These are phyloP conservation scores for Paramecium caudatum DNA, from an alignment of 73 alveolate species.

Conservation along the genomic window DNA sequence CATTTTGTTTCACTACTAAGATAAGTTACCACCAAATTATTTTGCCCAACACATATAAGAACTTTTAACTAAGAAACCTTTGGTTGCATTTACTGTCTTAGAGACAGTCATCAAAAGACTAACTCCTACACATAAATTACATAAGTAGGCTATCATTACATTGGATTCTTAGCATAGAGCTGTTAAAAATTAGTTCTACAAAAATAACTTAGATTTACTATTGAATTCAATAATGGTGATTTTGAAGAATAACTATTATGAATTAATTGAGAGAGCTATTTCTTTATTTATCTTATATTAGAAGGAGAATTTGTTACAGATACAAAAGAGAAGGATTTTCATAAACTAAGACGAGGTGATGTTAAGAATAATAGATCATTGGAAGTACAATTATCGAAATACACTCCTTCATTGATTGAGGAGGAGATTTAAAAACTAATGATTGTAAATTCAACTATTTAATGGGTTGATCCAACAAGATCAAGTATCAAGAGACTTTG, in stretches of 20 bases:
- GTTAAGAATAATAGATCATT: conserved; percentile 18
- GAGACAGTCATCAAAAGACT: conserved; percentile 30
- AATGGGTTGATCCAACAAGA: conserved; percentile 59
- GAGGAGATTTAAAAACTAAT: conserved; percentile 3
- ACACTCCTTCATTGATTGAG: background rate
- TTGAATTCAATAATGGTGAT: background rate
- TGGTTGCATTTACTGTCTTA: background rate
- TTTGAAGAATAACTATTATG: background rate
- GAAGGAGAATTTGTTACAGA: conserved; percentile 67
- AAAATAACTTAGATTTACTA: conserved; percentile 20
- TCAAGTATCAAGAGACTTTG: conserved; percentile 43
- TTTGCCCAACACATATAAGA: background rate
- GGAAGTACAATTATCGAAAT: background rate
- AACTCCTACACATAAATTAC: background rate
- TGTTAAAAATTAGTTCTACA: conserved; percentile 39
- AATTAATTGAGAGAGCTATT: conserved; percentile 2
- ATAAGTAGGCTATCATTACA: background rate
- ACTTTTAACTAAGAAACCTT: background rate
- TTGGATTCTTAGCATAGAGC: conserved; percentile 49
- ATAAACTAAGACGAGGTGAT: conserved; percentile 36
- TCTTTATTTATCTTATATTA: background rate
- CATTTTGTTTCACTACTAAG: conserved; percentile 14
- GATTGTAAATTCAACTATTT: conserved; percentile 3
- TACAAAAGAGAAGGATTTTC: conserved; percentile 31
- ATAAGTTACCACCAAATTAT: background rate